Percentiles rank a stretch among this genome's conserved stretches.
phyloP scores from a whole-genome alignment of 805 yeast species.

The fission yeast (Schizosaccharomyces pombe) region ASM294v3 CU329670.1:1555501-1556000 shows the following conservation, averaged over 20 bases:
- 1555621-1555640: constrained; percentile 24
- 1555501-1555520: too few species aligned
- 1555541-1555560: background rate
- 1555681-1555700: constrained; percentile 16
- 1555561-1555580: background rate
- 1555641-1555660: constrained; percentile 21
- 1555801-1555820: background rate
- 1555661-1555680: constrained; percentile 35
- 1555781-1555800: constrained; percentile 9
- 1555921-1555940: background rate
- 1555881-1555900: constrained; percentile 7
- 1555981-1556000: constrained; percentile 19
- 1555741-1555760: constrained; percentile 12
- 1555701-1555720: constrained; percentile 19
- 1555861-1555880: background rate
- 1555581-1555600: background rate
- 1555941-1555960: background rate
- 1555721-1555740: constrained; percentile 20
- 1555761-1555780: constrained; percentile 8
- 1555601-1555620: constrained; percentile 15
- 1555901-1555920: too few species aligned
- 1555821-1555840: background rate
- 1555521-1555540: background rate
- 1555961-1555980: constrained; percentile 13
- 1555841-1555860: background rate